Evolutionary conservation across 1,284 basidiomycete genomes (phyloP), one percentile per base, ranked within the genome.

Genomic region (Xerocomus nothofagi): DNA sequence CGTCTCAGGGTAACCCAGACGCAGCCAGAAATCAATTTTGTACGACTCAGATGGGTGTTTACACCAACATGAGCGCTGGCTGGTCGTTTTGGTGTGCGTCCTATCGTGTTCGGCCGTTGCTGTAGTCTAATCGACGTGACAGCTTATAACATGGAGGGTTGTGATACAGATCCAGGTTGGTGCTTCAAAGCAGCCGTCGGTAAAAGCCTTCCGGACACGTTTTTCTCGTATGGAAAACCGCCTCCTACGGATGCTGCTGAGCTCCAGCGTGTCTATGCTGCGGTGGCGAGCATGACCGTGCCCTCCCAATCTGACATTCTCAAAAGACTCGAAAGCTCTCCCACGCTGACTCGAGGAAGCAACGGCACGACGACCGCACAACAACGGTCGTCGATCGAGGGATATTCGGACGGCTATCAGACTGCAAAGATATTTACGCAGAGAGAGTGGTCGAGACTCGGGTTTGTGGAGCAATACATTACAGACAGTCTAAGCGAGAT

Each of bases 81-180:
- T 89, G 82, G 80, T 71, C 72, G 21, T 91, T 90, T 67, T 91
- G 89, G 88, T 78, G 84, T 82, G 67, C 61, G 81, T 68, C 8
- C 75, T 77, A 8, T 2, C n/a, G 5, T 27, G n/a, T n/a, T n/a
- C n/a, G n/a, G n/a, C 9, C 17, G 17, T 12, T 9, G 4, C 5
- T 40, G 26, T 24, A 3, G 12, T 21, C 31, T 49, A 8, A 49
- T 24, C 2, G 3, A 24, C 18, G 17, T 7, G 12, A 32, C 23
- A 60, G 58, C 60, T 4, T 86, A 84, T 60, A 71, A 74, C 49
- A 84, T 80, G 54, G 86, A 88, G 59, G 72, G 69, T 20, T 88
- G 84, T 55, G 69, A 75, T 8, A 62, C 69, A 20, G 82, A 87
- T 54, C 71, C 73, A 15, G 82, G 78, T 17, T 88, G 85, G 86